Evolutionary conservation across 2,329 filamentous ascomycete species (phyloP), one percentile per base, ranked within the genome.

Genomic region (Gaeumannomyces sp.): DNA sequence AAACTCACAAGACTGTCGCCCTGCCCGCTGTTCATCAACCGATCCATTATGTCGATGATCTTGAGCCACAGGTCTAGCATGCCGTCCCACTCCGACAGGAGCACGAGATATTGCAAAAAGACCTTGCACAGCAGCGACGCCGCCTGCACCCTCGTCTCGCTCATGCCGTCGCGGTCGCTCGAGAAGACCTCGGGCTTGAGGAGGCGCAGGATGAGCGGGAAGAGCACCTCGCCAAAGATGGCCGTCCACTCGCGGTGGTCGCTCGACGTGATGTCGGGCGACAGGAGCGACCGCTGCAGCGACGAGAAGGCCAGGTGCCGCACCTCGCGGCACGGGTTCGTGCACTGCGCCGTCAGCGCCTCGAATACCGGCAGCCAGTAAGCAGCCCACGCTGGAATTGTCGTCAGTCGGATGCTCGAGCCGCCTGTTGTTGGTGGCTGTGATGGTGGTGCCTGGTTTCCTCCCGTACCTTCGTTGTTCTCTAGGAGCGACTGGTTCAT

Each of bases 321-420:
- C 66, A 99, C 92, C 71, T 97, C 93, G 64, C 94, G 90, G 73
- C 93, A 97, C 0, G 93, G 93, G 73, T 98, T 99, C 64, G 92
- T 91, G 76, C 93, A 97, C 77, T 99, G 95, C 5, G 87, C 87
- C 3, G 91, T 95, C 25, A 99, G 80, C 7, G 92, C 91, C 70
- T 92, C 87, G 76, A 99, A 95, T 31, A 99, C 93, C 1, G 94
- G 95, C 19, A 93, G 89, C 95, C 95, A 99, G 75, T 99, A 99
- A 11, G 95, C 92, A 62, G 92, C 93, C 95, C 95, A 99, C 19
- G 95, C 95, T 91, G 68, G 45, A 53, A 53, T 22, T 1, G 45
- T 53, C 45, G 45, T 53, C 45, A 53, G 45, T n/a, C 38, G 61
- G 70, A 66, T 53, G 45, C 45, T 62, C 19, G 29, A 33, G 31